Percentiles rank a stretch among this genome's conserved stretches.
These are phyloP conservation scores for Nemania serpens DNA, from an alignment of 2,329 filamentous ascomycete genomes.

Conservation along the genomic window DNA sequence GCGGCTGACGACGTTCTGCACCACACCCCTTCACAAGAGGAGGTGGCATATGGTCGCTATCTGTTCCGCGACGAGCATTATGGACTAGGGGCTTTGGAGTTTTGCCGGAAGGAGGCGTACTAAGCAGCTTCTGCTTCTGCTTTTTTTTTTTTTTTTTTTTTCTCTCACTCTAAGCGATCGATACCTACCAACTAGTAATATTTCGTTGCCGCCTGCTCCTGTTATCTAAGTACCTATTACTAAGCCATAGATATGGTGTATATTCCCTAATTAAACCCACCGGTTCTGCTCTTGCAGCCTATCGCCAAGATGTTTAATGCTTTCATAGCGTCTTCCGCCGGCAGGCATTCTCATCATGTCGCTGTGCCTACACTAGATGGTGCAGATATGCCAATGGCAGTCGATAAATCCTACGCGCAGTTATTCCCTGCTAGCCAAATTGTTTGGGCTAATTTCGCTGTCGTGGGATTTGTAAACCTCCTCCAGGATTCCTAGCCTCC, in stretches of 20 bases:
- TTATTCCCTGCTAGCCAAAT: conserved; percentile 1
- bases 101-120: conserved; percentile 20
- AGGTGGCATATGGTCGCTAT: conserved; percentile 25
- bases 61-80: conserved; percentile 28
- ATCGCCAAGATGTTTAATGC: background rate
- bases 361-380: background rate
- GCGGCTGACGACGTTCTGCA: conserved; percentile 20
- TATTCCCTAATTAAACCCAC: background rate
- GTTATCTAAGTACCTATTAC: too few species aligned
- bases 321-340: conserved; percentile 5
- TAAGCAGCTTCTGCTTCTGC: background rate
- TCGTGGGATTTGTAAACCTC: background rate
- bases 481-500: too few species aligned
- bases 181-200: background rate
- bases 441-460: conserved; percentile 7
- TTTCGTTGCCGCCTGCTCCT: background rate
- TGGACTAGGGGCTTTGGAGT: conserved; percentile 24
- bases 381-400: background rate
- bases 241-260: background rate
- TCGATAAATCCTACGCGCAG: background rate
- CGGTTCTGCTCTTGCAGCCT: background rate
- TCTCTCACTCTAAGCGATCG: background rate
- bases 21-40: conserved; percentile 24
- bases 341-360: conserved; percentile 7
- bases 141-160: background rate